These are phyloP conservation scores for Tetracentron sinense DNA, from an alignment of 164 flowering plant genomes.

Conservation along the genomic window DNA sequence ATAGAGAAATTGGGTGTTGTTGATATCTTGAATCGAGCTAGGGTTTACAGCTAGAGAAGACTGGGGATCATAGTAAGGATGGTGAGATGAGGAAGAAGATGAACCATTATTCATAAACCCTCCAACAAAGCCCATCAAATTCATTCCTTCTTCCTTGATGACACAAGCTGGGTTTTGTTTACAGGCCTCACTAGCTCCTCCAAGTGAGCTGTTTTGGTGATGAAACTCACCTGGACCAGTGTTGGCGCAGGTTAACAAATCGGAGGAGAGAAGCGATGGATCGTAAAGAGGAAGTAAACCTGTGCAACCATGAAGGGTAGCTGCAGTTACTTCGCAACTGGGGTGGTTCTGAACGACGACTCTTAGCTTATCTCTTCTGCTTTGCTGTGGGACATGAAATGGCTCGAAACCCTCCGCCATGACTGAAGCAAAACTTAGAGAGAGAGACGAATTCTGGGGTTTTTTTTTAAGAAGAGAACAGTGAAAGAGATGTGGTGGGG, in stretches of 20 bases:
- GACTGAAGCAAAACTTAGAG: neutral
- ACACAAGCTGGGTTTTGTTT: slow-evolving; percentile 4
- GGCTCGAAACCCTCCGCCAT: slow-evolving; percentile 64
- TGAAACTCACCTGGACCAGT: slow-evolving; percentile 1
- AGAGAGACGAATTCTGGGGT: neutral
- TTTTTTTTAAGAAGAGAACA: too few species aligned
- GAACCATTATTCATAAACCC: slow-evolving; percentile 8
- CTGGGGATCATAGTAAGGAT: slow-evolving; percentile 36
- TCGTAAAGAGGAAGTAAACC: slow-evolving; percentile 42
- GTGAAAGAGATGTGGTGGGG: slow-evolving; percentile 8
- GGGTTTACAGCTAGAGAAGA: slow-evolving; percentile 36
- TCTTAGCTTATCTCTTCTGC: slow-evolving; percentile 81
- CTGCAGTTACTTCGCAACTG: neutral
- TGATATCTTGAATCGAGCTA: slow-evolving; percentile 28
- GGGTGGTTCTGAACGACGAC: slow-evolving; percentile 24
- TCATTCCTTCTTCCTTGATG: slow-evolving; percentile 32
- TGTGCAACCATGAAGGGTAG: slow-evolving; percentile 17
- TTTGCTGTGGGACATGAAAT: slow-evolving; percentile 82
- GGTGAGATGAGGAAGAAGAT: slow-evolving; percentile 30
- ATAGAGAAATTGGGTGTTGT: slow-evolving; percentile 29
- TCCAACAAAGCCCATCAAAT: slow-evolving; percentile 37
- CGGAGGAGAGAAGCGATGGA: slow-evolving; percentile 32
- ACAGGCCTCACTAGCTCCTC: neutral
- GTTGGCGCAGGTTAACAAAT: slow-evolving; percentile 23
- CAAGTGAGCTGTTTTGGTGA: slow-evolving; percentile 9